A percentile compares a stretch with the other conserved stretches of the same genome.
These are phyloP conservation scores for Neodidymelliopsis sp. DNA, from an alignment of 2,329 filamentous ascomycete species.

Conservation along the genomic window DNA sequence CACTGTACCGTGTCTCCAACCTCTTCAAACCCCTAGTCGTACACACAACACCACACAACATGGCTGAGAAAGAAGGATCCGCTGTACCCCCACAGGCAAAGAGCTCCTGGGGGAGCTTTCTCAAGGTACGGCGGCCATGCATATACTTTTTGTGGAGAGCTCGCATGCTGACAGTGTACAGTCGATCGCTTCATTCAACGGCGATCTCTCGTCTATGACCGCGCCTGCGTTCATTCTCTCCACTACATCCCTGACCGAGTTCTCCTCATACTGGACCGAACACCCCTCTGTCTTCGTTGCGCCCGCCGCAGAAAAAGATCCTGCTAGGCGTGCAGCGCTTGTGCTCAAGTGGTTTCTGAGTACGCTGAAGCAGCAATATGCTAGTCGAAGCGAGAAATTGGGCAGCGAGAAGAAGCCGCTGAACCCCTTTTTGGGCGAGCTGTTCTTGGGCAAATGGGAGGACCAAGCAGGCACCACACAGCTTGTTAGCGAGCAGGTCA, in stretches of 20 bases:
- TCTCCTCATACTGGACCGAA: slow-evolving; percentile 66
- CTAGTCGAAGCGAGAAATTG: slow-evolving; percentile 75
- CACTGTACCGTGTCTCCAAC: background rate
- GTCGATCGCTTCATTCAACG: slow-evolving; percentile 64
- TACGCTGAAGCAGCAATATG: slow-evolving; percentile 88
- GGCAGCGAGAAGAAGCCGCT: slow-evolving; percentile 98
- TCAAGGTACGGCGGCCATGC: slow-evolving; percentile 50
- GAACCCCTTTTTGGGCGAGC: slow-evolving; percentile 94
- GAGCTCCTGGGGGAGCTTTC: slow-evolving; percentile 58
- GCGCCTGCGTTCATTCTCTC: slow-evolving; percentile 64
- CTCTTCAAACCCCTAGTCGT: background rate
- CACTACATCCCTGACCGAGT: slow-evolving; percentile 63
- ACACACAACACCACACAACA: slow-evolving; percentile 17
- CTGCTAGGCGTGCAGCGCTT: slow-evolving; percentile 80
- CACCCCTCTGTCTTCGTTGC: slow-evolving; percentile 75
- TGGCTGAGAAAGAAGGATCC: slow-evolving; percentile 52
- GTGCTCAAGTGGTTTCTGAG: slow-evolving; percentile 98
- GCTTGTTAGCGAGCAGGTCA: slow-evolving; percentile 93
- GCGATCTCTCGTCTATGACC: slow-evolving; percentile 64
- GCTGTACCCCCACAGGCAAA: slow-evolving; percentile 56
- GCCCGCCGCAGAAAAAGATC: slow-evolving; percentile 78
- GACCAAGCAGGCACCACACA: slow-evolving; percentile 82
- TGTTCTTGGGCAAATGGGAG: slow-evolving; percentile 91
- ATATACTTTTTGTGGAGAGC: background rate
- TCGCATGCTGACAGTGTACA: slow-evolving; percentile 28